These are phyloP conservation scores for Mucor racemosus DNA, from an alignment of 371 early-diverging fungal species.

Conservation along the genomic window DNA sequence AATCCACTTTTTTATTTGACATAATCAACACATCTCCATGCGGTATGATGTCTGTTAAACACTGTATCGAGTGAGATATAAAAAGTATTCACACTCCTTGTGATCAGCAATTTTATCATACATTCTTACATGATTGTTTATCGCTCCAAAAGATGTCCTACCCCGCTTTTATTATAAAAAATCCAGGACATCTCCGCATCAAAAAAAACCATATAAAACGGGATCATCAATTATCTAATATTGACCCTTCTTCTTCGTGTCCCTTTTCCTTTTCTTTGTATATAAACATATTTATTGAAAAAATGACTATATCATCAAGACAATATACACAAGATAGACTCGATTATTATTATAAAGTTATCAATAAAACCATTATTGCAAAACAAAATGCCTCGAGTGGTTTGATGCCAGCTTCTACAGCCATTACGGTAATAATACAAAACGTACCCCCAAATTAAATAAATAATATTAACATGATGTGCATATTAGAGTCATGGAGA, in stretches of 20 bases:
- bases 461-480: neutral
- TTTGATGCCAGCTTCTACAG: conserved; percentile 87
- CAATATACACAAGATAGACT: conserved; percentile 48
- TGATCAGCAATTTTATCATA: neutral
- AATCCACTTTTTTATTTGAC: too few species aligned
- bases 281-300: neutral
- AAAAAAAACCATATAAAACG: neutral
- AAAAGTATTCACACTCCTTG: neutral
- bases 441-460: neutral
- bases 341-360: conserved; percentile 78
- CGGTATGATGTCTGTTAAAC: neutral
- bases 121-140: conserved; percentile 5
- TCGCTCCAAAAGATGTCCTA: neutral
- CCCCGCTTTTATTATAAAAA: neutral
- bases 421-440: conserved; percentile 64
- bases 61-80: too few species aligned
- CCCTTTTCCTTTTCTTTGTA: conserved; percentile 3
- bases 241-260: conserved; percentile 2
- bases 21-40: neutral
- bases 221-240: neutral
- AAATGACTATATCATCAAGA: conserved; percentile 17
- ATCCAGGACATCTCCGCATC: neutral
- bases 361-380: conserved; percentile 74
- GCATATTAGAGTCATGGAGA: conserved; percentile 67
- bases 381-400: conserved; percentile 84